Evolutionary conservation across 331 rosid genomes (phyloP), one percentile per base, ranked within the genome.

Genomic region (Acacia pycnantha): DNA sequence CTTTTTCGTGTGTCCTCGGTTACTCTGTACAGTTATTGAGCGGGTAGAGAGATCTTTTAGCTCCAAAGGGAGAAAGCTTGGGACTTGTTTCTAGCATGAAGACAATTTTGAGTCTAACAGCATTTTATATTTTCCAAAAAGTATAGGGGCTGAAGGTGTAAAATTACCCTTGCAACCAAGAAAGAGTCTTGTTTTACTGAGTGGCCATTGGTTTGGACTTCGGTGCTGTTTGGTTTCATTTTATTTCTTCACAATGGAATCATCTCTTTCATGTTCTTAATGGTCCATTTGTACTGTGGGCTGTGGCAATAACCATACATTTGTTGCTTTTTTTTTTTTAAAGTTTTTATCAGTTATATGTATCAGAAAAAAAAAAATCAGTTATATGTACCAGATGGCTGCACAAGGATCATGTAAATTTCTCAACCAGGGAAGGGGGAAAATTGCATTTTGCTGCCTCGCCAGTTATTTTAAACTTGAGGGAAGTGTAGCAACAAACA

Each of bases 1-100:
- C 58, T 26, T 26, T 46, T 50, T 78, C 70, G 88, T 83, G 69
- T 80, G 88, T 79, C 89, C 77, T 87, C 89, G 89, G 93, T 88
- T 85, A 46, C 85, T 43, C 35, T 93, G 98, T 93, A 91, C 94
- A 93, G 97, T 88, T 77, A 87, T 86, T 86, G 97, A 90, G 94
- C 88, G 85, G 94, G 79, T 89, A 85, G 56, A 43, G 56, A 70
- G 94, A 88, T 87, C 86, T 86, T 79, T 71, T 85, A 85, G 88
- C 85, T 79, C 84, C 47, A 59, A 22, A 44, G 71, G 77, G 91
- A 84, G 92, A 86, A 24, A 27, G 21, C 19, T 15, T n/a, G 31
- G 2, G 87, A 51, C 58, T 79, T 71, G 85, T 80, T 86, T 84
- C 79, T 79, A 68, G 87, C 84, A 69, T 50, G 84, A 77, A 88